A percentile compares a stretch with the other conserved stretches of the same genome.
Evolutionary conservation across 163 green algal species (phyloP).

Genomic region (Scenedesmus sp.): DNA sequence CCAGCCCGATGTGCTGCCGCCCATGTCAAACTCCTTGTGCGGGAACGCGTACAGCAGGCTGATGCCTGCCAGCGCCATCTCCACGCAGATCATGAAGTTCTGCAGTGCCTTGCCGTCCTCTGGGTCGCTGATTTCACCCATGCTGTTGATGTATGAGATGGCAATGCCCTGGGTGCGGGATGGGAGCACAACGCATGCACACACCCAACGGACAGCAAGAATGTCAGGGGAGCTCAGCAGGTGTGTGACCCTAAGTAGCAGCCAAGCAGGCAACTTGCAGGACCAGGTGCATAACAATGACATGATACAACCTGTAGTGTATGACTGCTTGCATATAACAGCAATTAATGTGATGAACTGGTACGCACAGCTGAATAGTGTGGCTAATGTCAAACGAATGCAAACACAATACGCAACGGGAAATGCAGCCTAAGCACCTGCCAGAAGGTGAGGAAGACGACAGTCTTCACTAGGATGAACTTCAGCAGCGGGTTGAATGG

Average conservation of each 20-base stretch:
- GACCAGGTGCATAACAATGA: no score
- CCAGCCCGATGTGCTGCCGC: conserved; percentile 60
- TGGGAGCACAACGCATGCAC: background rate
- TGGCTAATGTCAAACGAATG: background rate
- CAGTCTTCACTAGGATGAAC: conserved; percentile 96
- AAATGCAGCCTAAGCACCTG: conserved; percentile 75
- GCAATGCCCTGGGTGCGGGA: conserved; percentile 72
- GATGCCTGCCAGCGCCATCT: conserved; percentile 94
- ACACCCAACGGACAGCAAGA: background rate
- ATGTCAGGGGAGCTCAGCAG: background rate
- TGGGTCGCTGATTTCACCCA: conserved; percentile 67
- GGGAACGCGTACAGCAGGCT: conserved; percentile 95
- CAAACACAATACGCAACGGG: background rate
- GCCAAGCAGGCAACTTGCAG: background rate
- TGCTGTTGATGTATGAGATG: conserved; percentile 70
- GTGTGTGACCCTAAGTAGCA: background rate
- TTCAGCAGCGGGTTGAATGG: conserved; percentile 96
- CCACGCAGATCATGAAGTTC: conserved; percentile 96
- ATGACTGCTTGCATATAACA: no score
- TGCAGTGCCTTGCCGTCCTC: conserved; percentile 89
- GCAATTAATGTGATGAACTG: background rate
- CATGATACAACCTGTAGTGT: no score
- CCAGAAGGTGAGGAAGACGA: conserved; percentile 99
- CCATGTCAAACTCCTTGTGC: conserved; percentile 84
- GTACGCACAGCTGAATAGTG: background rate